phyloP scores from a whole-genome alignment of 2,329 filamentous ascomycete species.

The Aureobasidium sp. region DNA sequence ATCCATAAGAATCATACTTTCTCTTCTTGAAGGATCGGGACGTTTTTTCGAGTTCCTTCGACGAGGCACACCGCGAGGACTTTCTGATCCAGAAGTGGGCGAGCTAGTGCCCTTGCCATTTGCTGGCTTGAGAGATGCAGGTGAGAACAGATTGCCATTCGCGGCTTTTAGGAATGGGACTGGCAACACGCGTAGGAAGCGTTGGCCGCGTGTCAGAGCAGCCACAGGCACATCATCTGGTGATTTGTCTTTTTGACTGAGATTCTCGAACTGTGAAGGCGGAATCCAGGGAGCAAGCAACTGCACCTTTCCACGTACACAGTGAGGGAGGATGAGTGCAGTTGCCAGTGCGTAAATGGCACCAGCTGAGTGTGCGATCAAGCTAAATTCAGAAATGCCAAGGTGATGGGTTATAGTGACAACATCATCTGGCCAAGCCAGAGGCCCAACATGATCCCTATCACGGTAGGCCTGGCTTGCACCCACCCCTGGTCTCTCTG shows the following conservation, averaged over 20 bases:
- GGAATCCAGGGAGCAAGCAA: conserved; percentile 95
- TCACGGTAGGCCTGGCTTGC: conserved; percentile 82
- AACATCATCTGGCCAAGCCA: conserved; percentile 92
- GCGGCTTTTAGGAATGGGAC: conserved; percentile 88
- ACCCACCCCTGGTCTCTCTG: conserved; percentile 88
- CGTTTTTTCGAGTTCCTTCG: conserved; percentile 18
- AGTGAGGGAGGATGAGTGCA: conserved; percentile 88
- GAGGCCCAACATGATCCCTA: conserved; percentile 67
- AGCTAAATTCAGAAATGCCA: conserved; percentile 91
- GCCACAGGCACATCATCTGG: conserved; percentile 56
- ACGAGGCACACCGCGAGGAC: background rate
- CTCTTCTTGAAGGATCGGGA: conserved; percentile 32
- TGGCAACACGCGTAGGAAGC: conserved; percentile 81
- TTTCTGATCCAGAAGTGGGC: background rate
- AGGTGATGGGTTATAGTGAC: conserved; percentile 87
- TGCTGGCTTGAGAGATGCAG: conserved; percentile 40
- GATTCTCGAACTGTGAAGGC: conserved; percentile 81
- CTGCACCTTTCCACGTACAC: conserved; percentile 90
- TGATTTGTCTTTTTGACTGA: conserved; percentile 41
- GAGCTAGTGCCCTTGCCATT: conserved; percentile 22
- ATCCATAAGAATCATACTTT: conserved; percentile 46
- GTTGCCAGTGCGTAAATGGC: conserved; percentile 97
- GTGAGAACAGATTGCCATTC: conserved; percentile 92
- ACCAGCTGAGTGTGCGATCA: conserved; percentile 90
- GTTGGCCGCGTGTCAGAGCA: conserved; percentile 83